Base-by-base conservation (phyloP, 768 basidiomycete species). In the Leccinum aurantiacum region DNA sequence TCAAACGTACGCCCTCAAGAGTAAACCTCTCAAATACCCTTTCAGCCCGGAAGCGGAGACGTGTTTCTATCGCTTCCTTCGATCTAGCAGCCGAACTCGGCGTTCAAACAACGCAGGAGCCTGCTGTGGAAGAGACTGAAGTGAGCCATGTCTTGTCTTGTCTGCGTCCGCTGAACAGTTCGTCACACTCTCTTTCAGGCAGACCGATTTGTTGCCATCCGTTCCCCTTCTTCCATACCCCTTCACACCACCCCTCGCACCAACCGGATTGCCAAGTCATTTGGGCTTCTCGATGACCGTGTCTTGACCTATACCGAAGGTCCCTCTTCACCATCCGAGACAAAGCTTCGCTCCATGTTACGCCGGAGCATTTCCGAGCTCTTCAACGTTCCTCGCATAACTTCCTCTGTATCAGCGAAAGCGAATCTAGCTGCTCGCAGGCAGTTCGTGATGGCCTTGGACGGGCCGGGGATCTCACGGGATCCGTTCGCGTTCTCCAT, bases 201-300 rank as follows among this genome's bases (percentile, higher is more conserved):
- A 44, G 86, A 88, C 63, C 79, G 87, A 49, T 89, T 88, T 67
- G 79, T 88, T 38, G 74, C 87, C 2, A 73, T 76, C 6, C 80
- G 84, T 15, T 82, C 83, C 6, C 80, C 82, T 48, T 71, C 71
- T 7, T 70, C 78, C 10, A 66, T 86, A 8, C 86, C 87, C 4
- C 79, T 89, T 50, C 80, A 84, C 57, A 79, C 76, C 37, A 88
- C 86, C 2, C 87, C 87, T 13, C 83, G 87, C 17, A 86, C 87
- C n/a, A 82, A 80, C 56, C 82, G 87, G 22, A 85, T 88, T 49
- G 83, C 85, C 64, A 82, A 82, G 63, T 75, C 82, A 25, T 85
- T 88, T 48, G 87, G 87, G 8, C 77, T 88, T 38, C 64, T 81
- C 8, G 82, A 83, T 63, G 83, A 84, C 60, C 79, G 80, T 19